Evolutionary conservation across 345 rosid species (phyloP), one percentile per base, ranked within the genome.

Genomic region (Eucalyptus pauciflora): DNA sequence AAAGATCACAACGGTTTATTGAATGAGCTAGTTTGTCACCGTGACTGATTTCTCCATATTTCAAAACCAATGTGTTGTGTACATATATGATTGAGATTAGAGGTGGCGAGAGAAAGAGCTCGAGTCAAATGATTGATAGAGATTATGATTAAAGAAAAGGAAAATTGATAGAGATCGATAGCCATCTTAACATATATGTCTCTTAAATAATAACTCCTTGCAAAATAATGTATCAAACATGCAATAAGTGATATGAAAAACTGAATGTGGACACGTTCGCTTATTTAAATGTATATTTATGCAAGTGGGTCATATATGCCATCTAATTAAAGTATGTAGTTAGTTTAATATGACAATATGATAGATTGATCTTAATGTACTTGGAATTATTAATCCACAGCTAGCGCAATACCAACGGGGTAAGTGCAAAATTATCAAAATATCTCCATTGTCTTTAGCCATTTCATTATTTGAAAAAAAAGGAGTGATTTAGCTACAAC

Each of bases 241-340:
- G 71, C 5, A 11, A 15, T 25, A 10, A 60, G n/a, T 27, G 31
- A 60, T 12, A 27, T 60, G 15, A 60, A 27, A 60, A 27, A 27
- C 2, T 60, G 3, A 12, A 0, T 0, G 12, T 6, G 31, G 31
- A 62, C 16, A 62, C 0, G 8, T 62, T 0, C 0, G 0, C 5
- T 27, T 62, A 62, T 27, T 62, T 27, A 62, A 62, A 62, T 62
- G 69, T 27, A 62, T 29, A 29, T 62, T 60, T 62, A 62, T 62
- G 31, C 8, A 27, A 60, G 31, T 60, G 69, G 31, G 33, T 4
- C 69, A 62, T 62, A 13, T 62, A 27, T 12, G 31, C 2, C 31
- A 27, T 62, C 69, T 62, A 56, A 24, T 56, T 25, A 25, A 27
- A 60, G 0, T 13, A 3, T 12, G 69, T 33, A 62, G 4, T 27